Percentiles rank a stretch among this genome's conserved stretches.
These are phyloP conservation scores for Ophiostoma quercus DNA, from an alignment of 2,329 filamentous ascomycete species.

Conservation along the genomic window DNA sequence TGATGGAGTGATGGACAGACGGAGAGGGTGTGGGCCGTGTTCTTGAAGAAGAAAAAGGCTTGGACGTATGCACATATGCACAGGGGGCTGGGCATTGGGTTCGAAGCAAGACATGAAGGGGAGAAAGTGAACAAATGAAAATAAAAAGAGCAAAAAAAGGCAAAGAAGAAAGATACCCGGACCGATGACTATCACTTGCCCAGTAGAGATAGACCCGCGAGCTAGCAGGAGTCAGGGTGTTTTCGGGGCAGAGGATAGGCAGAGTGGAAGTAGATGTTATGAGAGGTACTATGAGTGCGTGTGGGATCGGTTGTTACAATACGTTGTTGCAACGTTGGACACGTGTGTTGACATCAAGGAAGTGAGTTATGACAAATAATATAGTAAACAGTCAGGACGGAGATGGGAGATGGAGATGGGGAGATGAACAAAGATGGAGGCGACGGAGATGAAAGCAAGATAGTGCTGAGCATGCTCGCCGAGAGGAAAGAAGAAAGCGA, in stretches of 20 bases:
- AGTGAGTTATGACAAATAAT: not conserved
- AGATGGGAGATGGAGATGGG: not conserved
- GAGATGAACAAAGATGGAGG: not conserved
- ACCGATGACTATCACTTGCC: not conserved
- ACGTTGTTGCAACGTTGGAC: not conserved
- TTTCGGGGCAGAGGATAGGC: not conserved
- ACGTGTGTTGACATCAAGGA: not conserved
- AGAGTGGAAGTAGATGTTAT: not conserved
- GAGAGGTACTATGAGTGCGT: not conserved
- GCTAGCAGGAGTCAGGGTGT: not conserved
- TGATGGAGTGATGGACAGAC: not conserved
- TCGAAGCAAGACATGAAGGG: not conserved
- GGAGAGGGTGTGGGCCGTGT: not conserved
- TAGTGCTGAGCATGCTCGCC: not conserved
- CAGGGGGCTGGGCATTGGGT: not conserved
- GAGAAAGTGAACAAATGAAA: not conserved
- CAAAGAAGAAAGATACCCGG: not conserved
- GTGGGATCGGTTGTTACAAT: not conserved
- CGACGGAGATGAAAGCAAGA: not conserved
- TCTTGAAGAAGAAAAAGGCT: slow-evolving; percentile 9
- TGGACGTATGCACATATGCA: not conserved
- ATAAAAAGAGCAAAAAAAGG: not conserved
- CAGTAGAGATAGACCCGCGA: not conserved
- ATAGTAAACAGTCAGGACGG: not conserved
- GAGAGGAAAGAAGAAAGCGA: not conserved